These are phyloP conservation scores for Hanseniaspora jakobsenii DNA, from an alignment of 805 yeast species.

Conservation along the genomic window DNA sequence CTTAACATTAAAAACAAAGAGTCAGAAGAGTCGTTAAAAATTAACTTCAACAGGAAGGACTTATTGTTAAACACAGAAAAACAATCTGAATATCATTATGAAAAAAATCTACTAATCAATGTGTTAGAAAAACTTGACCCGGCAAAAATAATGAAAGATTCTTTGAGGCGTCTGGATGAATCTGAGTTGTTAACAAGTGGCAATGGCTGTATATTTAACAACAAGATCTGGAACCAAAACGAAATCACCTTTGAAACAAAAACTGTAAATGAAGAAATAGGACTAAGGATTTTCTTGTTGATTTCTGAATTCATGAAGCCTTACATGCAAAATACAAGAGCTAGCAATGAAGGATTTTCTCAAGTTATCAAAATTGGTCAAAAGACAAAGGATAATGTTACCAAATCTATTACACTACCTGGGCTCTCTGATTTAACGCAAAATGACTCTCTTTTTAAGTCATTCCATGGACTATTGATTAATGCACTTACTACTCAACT, in stretches of 20 bases:
- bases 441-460: background rate
- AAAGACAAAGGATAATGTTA: background rate
- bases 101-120: slow-evolving; percentile 5
- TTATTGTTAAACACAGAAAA: background rate
- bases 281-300: slow-evolving; percentile 3
- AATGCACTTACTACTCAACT: slow-evolving; percentile 9
- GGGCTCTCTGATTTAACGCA: slow-evolving; percentile 4
- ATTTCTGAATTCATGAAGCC: slow-evolving; percentile 2
- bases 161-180: background rate
- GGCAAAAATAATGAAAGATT: background rate
- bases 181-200: slow-evolving; percentile 1
- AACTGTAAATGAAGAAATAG: slow-evolving; percentile 5
- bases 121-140: slow-evolving; percentile 1
- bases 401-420: slow-evolving; percentile 3
- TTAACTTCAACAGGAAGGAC: background rate
- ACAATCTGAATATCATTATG: background rate
- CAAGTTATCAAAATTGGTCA: slow-evolving; percentile 4
- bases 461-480: slow-evolving; percentile 9
- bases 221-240: slow-evolving; percentile 8
- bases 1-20: too few species aligned
- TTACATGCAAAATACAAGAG: background rate
- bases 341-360: slow-evolving; percentile 4
- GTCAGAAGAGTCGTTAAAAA: background rate
- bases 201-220: slow-evolving; percentile 1
- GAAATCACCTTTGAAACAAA: background rate